These are phyloP conservation scores for Populus ilicifolia DNA, from an alignment of 345 rosid genomes.

Conservation along the genomic window DNA sequence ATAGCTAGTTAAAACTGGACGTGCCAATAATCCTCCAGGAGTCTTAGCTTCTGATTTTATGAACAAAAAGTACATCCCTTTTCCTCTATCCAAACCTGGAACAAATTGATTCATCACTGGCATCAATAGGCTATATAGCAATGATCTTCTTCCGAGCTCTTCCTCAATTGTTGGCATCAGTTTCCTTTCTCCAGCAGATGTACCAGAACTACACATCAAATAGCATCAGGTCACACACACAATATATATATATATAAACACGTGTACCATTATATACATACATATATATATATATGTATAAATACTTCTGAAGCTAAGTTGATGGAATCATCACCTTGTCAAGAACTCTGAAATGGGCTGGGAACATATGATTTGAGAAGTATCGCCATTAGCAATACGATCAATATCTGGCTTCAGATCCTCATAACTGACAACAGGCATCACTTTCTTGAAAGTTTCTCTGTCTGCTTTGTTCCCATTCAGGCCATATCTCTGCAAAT, in stretches of 20 bases:
- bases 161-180: constrained; percentile 22
- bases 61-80: constrained; percentile 22
- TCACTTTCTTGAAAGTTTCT: constrained; percentile 18
- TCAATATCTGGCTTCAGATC: constrained; percentile 12
- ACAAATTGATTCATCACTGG: constrained; percentile 17
- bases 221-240: background rate
- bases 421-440: constrained; percentile 17
- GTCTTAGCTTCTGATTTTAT: constrained; percentile 19
- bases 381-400: constrained; percentile 23
- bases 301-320: background rate
- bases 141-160: constrained; percentile 7
- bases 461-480: background rate
- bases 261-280: too few species aligned
- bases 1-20: constrained; percentile 18
- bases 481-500: constrained; percentile 16
- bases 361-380: constrained; percentile 16
- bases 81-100: constrained; percentile 12
- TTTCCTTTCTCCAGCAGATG: constrained; percentile 23
- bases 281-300: too few species aligned
- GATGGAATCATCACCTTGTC: constrained; percentile 10
- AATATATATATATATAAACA: too few species aligned
- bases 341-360: constrained; percentile 25
- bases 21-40: constrained; percentile 7
- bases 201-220: constrained; percentile 16
- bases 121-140: constrained; percentile 21